Base-by-base conservation (phyloP, 2,329 filamentous ascomycete species). In the Colletotrichum filicis region DNA sequence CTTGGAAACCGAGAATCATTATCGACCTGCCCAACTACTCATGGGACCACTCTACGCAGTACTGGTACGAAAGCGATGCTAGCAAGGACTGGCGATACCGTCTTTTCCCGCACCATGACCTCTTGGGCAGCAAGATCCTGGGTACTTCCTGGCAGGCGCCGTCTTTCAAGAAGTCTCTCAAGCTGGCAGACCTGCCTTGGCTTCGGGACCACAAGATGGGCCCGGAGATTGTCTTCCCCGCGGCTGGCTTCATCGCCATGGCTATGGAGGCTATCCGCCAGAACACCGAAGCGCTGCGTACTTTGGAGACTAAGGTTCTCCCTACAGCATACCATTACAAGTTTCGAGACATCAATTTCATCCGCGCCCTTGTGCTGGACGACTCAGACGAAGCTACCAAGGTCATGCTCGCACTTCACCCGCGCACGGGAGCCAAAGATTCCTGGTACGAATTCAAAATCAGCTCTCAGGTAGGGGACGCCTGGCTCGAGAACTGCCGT, bases 131-230 rank as follows among this genome's bases (percentile, higher is more conserved):
- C 56, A 72, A 73, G 55, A 30, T 69, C 0, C 59, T 62, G 2
- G 64, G 60, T 12, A 53, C 65, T 3, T 14, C 64, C 6, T 72
- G 69, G 68, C 30, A 49, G 12, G 22, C 26, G 5, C 72, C 72
- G 11, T 59, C 42, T 8, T 74, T 32, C 26, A 30, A 26, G 8
- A 67, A 71, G 19, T n/a, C 42, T 2, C 58, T 74, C 4, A 37
- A 57, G 8, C 26, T 72, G 12, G 26, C 28, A 8, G 68, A 74
- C 28, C 35, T 68, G n/a, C 80, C 86, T 37, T 86, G 86, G 26
- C 82, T 83, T 9, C 77, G 83, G 60, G 82, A 85, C 73, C 85
- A 85, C 77, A 70, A 77, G 57, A 83, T 85, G 82, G 80, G 85
- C 63, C 83, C 80, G 75, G 79, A 85, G 46, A 81, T 81, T 67